Conservation (phyloP, 352 stramenopile genomes). For the Phytophthora pistaciae region DNA sequence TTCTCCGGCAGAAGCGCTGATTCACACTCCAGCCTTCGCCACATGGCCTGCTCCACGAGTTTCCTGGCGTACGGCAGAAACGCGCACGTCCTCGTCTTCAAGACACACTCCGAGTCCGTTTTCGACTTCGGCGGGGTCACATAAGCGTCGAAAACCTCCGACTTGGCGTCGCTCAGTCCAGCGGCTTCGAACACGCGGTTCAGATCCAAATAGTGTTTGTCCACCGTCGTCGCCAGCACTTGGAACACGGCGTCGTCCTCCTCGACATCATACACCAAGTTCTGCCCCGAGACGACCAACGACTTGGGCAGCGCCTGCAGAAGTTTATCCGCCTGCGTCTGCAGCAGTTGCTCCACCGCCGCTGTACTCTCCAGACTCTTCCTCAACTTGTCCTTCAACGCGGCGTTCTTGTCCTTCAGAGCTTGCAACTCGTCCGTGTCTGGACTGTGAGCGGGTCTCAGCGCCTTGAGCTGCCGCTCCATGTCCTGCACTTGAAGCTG, state of each 20-base stretch:
- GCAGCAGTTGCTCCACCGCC: conserved; percentile 19
- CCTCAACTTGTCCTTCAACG: conserved; percentile 17
- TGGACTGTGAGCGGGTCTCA: background rate
- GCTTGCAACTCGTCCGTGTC: conserved; percentile 2
- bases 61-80: conserved; percentile 26
- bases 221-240: conserved; percentile 23
- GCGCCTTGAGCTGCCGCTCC: conserved; percentile 15
- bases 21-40: conserved; percentile 23
- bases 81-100: conserved; percentile 20
- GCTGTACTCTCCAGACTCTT: conserved; percentile 9
- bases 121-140: background rate
- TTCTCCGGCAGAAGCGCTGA: conserved; percentile 20
- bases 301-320: conserved; percentile 30
- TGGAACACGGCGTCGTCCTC: conserved; percentile 35
- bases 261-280: conserved; percentile 22
- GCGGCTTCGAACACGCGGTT: conserved; percentile 17
- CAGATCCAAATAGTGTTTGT: conserved; percentile 22
- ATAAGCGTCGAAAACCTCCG: conserved; percentile 29
- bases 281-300: conserved; percentile 17
- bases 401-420: conserved; percentile 11
- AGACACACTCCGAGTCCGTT: background rate
- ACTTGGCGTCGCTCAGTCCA: conserved; percentile 13
- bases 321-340: conserved; percentile 20
- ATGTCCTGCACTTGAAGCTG: conserved; percentile 28
- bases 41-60: conserved; percentile 22